Evolutionary conservation across 768 basidiomycete genomes (phyloP).

Genomic region (Lactarius quietus): DNA sequence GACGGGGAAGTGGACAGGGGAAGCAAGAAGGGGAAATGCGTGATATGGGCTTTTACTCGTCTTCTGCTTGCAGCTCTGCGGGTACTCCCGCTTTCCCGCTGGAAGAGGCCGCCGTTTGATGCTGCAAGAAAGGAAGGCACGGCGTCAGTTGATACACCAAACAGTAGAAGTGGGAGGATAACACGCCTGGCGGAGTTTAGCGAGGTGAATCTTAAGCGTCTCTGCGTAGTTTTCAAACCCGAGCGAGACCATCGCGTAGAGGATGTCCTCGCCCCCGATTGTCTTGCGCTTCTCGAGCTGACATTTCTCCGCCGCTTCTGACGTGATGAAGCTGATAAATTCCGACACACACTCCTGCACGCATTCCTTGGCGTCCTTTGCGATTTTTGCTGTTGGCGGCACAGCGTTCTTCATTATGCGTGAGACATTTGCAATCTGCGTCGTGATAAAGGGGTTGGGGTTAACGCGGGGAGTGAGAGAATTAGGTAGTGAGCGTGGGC

Average conservation of each 20-base stretch:
- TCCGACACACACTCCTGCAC: constrained; percentile 98
- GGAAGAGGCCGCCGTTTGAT: constrained; percentile 23
- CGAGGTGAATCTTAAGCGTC: constrained; percentile 87
- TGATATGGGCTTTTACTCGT: constrained; percentile 12
- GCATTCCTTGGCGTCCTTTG: constrained; percentile 97
- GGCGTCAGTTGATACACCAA: background rate
- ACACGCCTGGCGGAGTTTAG: constrained; percentile 78
- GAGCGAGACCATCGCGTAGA: constrained; percentile 88
- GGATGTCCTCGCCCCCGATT: constrained; percentile 94
- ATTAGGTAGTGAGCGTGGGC: background rate
- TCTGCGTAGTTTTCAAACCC: constrained; percentile 96
- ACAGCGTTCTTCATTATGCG: constrained; percentile 95
- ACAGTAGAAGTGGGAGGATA: too few relatives aligned
- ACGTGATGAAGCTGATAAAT: constrained; percentile 97
- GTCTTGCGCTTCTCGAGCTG: constrained; percentile 96
- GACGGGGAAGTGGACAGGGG: background rate
- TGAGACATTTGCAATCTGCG: constrained; percentile 94
- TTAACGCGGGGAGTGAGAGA: background rate
- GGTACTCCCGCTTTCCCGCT: constrained; percentile 23
- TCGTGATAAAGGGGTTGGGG: background rate
- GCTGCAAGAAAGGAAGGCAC: constrained; percentile 12
- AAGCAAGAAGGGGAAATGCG: background rate
- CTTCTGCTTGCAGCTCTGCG: constrained; percentile 18
- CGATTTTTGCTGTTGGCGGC: constrained; percentile 89
- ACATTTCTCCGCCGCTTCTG: constrained; percentile 94